Evolutionary conservation across 768 basidiomycete species (phyloP).

Genomic region (Leccinum broughii): DNA sequence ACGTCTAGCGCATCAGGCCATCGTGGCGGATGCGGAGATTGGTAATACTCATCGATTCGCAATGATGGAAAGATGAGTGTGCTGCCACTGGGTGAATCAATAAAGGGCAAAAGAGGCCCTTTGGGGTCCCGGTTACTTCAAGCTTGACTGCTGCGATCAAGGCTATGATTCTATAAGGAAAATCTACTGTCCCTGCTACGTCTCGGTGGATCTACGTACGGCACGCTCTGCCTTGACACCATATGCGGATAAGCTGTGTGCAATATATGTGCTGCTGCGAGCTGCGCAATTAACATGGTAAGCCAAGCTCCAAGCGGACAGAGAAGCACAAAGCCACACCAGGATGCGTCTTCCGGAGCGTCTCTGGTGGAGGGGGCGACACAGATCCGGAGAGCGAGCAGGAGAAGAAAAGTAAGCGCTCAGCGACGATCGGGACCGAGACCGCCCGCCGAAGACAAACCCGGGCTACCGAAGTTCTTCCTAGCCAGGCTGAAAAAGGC

Average conservation of each 20-base stretch:
- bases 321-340: conserved; percentile 72
- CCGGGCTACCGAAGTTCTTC: no score
- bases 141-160: no score
- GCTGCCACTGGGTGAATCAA: conserved; percentile 57
- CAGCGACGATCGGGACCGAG: conserved; percentile 66
- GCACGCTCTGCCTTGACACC: no score
- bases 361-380: conserved; percentile 38
- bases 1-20: conserved; percentile 98
- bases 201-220: no score
- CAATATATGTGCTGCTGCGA: conserved; percentile 66
- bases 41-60: conserved; percentile 81
- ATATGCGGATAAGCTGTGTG: no score
- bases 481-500: no score
- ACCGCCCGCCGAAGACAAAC: conserved; percentile 21
- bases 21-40: conserved; percentile 73
- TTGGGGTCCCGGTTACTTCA: no score
- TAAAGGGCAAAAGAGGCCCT: conserved; percentile 24
- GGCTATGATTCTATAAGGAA: no score
- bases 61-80: conserved; percentile 71
- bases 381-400: conserved; percentile 42
- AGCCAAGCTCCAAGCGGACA: conserved; percentile 82
- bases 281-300: conserved; percentile 54
- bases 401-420: conserved; percentile 50
- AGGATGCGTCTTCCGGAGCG: conserved; percentile 37
- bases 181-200: no score